A percentile compares a stretch with the other conserved stretches of the same genome.
phyloP scores from a whole-genome alignment of 1,139 yeast species.

The Protomyces arabidopsidicola region DNA sequence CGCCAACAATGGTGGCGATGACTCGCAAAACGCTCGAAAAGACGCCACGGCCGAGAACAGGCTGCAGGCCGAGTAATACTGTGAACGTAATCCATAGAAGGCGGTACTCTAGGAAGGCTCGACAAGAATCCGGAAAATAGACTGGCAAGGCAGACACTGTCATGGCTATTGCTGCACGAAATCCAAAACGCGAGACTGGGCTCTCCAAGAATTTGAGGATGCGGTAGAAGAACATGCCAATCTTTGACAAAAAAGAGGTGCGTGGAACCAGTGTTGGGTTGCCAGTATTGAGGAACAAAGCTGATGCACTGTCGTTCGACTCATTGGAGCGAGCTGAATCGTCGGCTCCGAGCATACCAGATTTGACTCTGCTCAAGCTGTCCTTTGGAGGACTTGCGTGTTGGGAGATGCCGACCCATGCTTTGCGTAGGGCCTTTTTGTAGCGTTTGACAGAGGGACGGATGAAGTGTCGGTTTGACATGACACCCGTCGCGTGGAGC shows the following conservation, averaged over 20 bases:
- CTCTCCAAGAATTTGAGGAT: slow-evolving; percentile 8
- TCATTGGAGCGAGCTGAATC: background rate
- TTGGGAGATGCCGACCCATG: background rate
- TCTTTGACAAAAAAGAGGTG: background rate
- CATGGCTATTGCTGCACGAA: slow-evolving; percentile 26
- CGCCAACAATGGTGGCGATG: slow-evolving; percentile 20
- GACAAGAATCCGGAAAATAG: slow-evolving; percentile 10
- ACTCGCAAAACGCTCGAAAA: slow-evolving; percentile 10
- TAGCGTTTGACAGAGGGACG: slow-evolving; percentile 13
- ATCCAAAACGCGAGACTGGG: slow-evolving; percentile 9
- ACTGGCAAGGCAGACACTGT: slow-evolving; percentile 15
- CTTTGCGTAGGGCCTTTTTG: slow-evolving; percentile 2
- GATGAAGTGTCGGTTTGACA: slow-evolving; percentile 7
- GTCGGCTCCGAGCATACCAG: slow-evolving; percentile 5
- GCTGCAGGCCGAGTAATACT: slow-evolving; percentile 21
- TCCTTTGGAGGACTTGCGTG: background rate
- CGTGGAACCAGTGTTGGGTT: slow-evolving; percentile 6
- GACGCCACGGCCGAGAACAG: slow-evolving; percentile 18
- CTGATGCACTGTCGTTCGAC: background rate
- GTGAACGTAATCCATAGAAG: slow-evolving; percentile 23
- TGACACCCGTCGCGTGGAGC: slow-evolving; percentile 4
- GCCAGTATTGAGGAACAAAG: background rate
- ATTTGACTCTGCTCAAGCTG: background rate
- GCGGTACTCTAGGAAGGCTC: slow-evolving; percentile 11
- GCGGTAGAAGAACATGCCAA: slow-evolving; percentile 1